Base-by-base conservation (phyloP, 441 rosid species). In the Gossypium trilobum region DNA sequence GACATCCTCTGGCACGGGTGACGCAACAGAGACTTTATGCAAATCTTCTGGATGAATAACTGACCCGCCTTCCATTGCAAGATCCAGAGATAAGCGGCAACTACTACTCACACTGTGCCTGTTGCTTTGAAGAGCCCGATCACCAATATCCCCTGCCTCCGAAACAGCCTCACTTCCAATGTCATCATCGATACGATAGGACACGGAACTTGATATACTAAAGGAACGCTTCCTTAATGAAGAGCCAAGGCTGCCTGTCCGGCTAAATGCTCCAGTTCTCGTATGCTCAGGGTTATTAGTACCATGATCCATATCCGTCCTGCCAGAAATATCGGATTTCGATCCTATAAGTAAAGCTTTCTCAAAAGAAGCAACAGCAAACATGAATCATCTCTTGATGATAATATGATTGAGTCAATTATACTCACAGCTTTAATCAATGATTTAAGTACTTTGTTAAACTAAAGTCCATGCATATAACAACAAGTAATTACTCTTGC, bases 121-220 rank as follows among this genome's bases (percentile, higher is more conserved):
- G 23, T 76, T 78, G 65, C 88, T 78, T 20, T 73, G 81, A 77
- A 93, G 88, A 39, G 86, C 91, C 67, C 91, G 88, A 75, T 88
- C 94, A 22, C 98, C 98, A 59, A 83, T 86, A 82, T 93, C 98
- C 51, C 97, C 98, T 3, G 94, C 97, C 85, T 91, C 90, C 17
- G 98, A 91, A 76, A 86, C 98, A 73, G 60, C 75, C 82, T 85
- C 89, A 33, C 84, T 84, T 63, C 85, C 89, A 50, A 70, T 71
- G 57, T 75, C 88, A 82, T 87, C 88, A 77, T 80, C 82, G 9
- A 67, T 44, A 11, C 75, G 71, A 46, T 66, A 74, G 29, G 82
- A 72, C 72, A 69, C 20, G 8, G 52, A 69, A 27, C 81, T 77
- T 44, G 87, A 82, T 74, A 84, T 72, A 36, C 79, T 82, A 42